Base-by-base conservation (phyloP, 805 yeast genomes). In the Candida manassasensis region DNA sequence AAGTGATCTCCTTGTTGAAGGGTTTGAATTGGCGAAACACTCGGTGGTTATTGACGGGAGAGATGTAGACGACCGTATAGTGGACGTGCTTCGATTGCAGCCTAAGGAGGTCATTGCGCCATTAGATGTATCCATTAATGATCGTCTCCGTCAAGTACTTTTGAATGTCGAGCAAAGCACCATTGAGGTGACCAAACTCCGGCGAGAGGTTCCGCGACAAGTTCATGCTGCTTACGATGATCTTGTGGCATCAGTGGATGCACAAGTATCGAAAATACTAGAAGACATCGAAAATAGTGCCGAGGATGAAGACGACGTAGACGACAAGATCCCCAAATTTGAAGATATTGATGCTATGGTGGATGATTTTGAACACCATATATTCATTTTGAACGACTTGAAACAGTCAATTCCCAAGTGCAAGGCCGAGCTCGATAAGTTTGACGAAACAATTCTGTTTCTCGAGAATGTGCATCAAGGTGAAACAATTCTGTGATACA, bases 71-170 rank as follows among this genome's bases (percentile, higher is more conserved):
- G 27, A 15, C n/a, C 4, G 17, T 5, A 34, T 40, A 6, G 50
- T 48, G 19, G 69, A 68, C 28, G 50, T 65, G 44, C 40, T 65
- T 6, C 43, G 59, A 15, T 41, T 60, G 25, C 45, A 48, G 22
- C 56, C 64, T 4, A 44, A 29, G 26, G 67, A 61, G 38, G 71
- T 71, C 38, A 69, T 77, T 6, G 93, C 81, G 51, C 87, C 89
- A 1, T 83, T 81, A 54, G 90, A 85, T 49, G 57, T 71, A 26
- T 78, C 71, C 13, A 55, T 83, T 39, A 81, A 82, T 53, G 79
- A 74, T 38, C 53, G 66, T 37, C 69, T 84, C 19, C 63, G 90
- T 31, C 63, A 69, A 32, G 46, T 75, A 32, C 74, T 83, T 42
- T 68, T 69, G 32, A 66, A 71, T 25, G 79, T 84, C 39, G 94